Evolutionary conservation across 495 filamentous ascomycete genomes (phyloP).

Genomic region (Rhypophila decipiens): DNA sequence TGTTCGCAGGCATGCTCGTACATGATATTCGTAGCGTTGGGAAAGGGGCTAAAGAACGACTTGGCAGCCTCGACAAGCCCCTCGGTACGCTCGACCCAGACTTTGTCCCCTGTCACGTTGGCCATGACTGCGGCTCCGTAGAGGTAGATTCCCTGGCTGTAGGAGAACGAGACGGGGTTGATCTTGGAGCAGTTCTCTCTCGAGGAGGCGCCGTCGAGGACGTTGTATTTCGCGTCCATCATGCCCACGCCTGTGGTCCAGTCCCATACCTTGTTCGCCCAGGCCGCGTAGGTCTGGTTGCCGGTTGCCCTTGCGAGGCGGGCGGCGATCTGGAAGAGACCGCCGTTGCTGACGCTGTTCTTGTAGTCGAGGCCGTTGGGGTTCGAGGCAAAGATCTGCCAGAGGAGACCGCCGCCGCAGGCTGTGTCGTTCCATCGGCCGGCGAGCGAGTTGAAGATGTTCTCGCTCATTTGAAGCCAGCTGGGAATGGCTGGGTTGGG

Average conservation of each 20-base stretch:
- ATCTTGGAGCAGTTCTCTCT: constrained; percentile 37
- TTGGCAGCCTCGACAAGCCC: constrained; percentile 38
- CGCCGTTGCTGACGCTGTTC: constrained; percentile 64
- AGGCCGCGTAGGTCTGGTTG: constrained; percentile 56
- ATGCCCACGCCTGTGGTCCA: constrained; percentile 53
- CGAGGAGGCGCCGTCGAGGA: constrained; percentile 52
- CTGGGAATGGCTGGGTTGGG: constrained; percentile 45
- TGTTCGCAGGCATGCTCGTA: constrained; percentile 71
- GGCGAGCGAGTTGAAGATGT: constrained; percentile 40
- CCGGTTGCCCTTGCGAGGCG: constrained; percentile 62
- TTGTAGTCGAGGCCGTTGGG: constrained; percentile 65
- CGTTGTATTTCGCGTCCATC: constrained; percentile 39
- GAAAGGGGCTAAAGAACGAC: constrained; percentile 41
- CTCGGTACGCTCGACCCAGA: constrained; percentile 47
- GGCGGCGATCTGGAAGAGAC: constrained; percentile 61
- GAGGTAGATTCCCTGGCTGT: constrained; percentile 59
- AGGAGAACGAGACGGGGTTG: constrained; percentile 51
- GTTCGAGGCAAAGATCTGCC: constrained; percentile 81
- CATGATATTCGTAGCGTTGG: constrained; percentile 50
- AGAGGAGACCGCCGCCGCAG: constrained; percentile 68
- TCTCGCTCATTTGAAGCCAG: constrained; percentile 54
- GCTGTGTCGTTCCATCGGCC: constrained; percentile 61
- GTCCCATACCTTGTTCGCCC: constrained; percentile 66
- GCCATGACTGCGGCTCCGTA: constrained; percentile 62
- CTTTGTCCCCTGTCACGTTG: constrained; percentile 48